A percentile compares a stretch with the other conserved stretches of the same genome.
phyloP scores from a whole-genome alignment of 495 filamentous ascomycete genomes.

The Penicillium lagena region DNA sequence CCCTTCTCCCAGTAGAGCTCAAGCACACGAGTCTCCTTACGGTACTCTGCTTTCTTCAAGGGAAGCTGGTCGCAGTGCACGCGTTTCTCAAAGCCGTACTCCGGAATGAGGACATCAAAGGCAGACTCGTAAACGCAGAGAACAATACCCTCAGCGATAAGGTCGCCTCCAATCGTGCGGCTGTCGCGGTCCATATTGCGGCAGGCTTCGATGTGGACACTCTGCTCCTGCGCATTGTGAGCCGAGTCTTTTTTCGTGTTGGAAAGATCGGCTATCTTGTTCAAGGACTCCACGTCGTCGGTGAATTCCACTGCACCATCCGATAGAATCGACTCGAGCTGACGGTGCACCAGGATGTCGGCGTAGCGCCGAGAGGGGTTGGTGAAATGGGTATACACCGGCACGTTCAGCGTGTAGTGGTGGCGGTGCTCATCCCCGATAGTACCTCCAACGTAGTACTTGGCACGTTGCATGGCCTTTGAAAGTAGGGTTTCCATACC shows the following conservation, averaged over 20 bases:
- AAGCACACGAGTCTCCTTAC: constrained; percentile 86
- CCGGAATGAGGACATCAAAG: constrained; percentile 96
- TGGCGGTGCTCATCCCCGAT: constrained; percentile 63
- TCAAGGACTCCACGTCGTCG: constrained; percentile 81
- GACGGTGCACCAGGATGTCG: constrained; percentile 91
- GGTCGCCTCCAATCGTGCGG: constrained; percentile 77
- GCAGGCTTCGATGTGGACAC: constrained; percentile 96
- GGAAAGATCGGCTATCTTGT: constrained; percentile 91
- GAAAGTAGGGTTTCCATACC: constrained; percentile 94
- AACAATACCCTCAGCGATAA: constrained; percentile 96
- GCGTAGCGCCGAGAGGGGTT: constrained; percentile 92
- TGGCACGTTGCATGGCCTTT: constrained; percentile 93
- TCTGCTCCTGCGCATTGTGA: constrained; percentile 95
- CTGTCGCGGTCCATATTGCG: constrained; percentile 86
- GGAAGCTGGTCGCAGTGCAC: constrained; percentile 98
- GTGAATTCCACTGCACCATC: constrained; percentile 76
- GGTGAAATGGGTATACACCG: constrained; percentile 95
- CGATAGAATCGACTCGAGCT: constrained; percentile 82
- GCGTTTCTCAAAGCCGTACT: constrained; percentile 98
- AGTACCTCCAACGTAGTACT: constrained; percentile 82
- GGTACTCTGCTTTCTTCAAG: constrained; percentile 95
- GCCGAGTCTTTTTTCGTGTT: constrained; percentile 99
- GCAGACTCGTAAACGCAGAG: constrained; percentile 97
- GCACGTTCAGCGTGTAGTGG: constrained; percentile 89
- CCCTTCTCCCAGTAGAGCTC: constrained; percentile 99